These are phyloP conservation scores for Hypoxylon intermedium DNA, from an alignment of 495 filamentous ascomycete species.

Conservation along the genomic window DNA sequence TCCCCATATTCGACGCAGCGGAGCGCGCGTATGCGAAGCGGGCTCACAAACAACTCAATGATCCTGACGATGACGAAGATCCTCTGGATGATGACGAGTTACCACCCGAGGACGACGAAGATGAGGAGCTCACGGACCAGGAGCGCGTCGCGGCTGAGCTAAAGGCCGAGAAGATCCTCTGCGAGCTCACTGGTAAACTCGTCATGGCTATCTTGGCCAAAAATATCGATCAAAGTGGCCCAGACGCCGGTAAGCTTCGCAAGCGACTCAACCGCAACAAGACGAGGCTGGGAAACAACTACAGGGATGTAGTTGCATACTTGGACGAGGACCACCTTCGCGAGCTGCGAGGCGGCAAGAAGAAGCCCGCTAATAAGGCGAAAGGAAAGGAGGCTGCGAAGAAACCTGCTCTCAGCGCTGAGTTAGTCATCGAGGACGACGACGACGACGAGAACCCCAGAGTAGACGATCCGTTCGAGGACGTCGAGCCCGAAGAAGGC, in stretches of 20 bases:
- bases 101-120: constrained; percentile 66
- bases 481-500: constrained; percentile 58
- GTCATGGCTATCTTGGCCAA: constrained; percentile 78
- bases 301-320: constrained; percentile 76
- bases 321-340: constrained; percentile 66
- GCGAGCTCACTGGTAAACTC: constrained; percentile 81
- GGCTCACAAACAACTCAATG: constrained; percentile 68
- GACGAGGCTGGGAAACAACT: constrained; percentile 71
- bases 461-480: constrained; percentile 55
- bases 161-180: constrained; percentile 80
- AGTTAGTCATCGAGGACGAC: constrained; percentile 56
- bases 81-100: constrained; percentile 63
- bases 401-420: constrained; percentile 54
- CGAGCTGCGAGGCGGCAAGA: constrained; percentile 49
- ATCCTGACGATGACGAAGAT: constrained; percentile 71
- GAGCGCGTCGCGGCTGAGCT: constrained; percentile 67
- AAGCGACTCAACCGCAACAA: constrained; percentile 72
- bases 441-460: constrained; percentile 58
- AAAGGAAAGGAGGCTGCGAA: constrained; percentile 56
- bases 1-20: constrained; percentile 73
- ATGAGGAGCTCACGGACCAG: constrained; percentile 59
- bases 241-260: constrained; percentile 65
- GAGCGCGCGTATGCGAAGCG: constrained; percentile 80
- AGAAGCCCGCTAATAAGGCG: constrained; percentile 50
- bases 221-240: constrained; percentile 68